Percentiles rank a stretch among this genome's conserved stretches.
Conservation (phyloP, 2,329 filamentous ascomycete species). For the Epichloe baconii region DNA sequence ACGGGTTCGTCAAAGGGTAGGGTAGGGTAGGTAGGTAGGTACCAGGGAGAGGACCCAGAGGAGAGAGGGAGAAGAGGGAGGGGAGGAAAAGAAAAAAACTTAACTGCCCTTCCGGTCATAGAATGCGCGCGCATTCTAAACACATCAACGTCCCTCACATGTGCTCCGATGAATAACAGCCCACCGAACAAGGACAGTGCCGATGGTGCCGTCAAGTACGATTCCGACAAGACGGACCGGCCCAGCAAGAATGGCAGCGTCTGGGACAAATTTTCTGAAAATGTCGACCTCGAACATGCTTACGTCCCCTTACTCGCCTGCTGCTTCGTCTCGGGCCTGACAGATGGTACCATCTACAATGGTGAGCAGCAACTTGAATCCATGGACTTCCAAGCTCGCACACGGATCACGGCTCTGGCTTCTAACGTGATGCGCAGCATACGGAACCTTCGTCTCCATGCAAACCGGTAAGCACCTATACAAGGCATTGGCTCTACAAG, state of each 20-base stretch:
- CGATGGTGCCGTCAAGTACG: not conserved
- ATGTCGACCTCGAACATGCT: slow-evolving; percentile 11
- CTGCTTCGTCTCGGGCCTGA: slow-evolving; percentile 25
- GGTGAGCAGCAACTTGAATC: slow-evolving; percentile 6
- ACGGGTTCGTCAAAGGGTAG: no score
- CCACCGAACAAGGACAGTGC: not conserved
- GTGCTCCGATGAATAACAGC: not conserved
- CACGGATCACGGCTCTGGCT: not conserved
- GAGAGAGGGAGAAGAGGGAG: not conserved
- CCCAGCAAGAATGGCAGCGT: slow-evolving; percentile 4
- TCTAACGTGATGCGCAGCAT: slow-evolving; percentile 9
- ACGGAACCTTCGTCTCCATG: slow-evolving; percentile 22
- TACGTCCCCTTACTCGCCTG: slow-evolving; percentile 20
- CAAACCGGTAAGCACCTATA: slow-evolving; percentile 17
- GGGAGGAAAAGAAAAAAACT: not conserved
- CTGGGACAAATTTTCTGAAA: slow-evolving; percentile 3
- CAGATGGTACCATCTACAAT: slow-evolving; percentile 28
- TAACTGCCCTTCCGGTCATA: not conserved
- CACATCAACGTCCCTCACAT: not conserved
- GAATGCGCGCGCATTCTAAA: not conserved
- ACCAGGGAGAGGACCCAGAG: not conserved
- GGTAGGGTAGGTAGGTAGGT: no score
- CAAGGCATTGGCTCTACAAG: not conserved
- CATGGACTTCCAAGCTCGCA: no score
- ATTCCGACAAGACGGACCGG: slow-evolving; percentile 9